Conservation (phyloP, 2,329 filamentous ascomycete species). For the Didymella pinodella region DNA sequence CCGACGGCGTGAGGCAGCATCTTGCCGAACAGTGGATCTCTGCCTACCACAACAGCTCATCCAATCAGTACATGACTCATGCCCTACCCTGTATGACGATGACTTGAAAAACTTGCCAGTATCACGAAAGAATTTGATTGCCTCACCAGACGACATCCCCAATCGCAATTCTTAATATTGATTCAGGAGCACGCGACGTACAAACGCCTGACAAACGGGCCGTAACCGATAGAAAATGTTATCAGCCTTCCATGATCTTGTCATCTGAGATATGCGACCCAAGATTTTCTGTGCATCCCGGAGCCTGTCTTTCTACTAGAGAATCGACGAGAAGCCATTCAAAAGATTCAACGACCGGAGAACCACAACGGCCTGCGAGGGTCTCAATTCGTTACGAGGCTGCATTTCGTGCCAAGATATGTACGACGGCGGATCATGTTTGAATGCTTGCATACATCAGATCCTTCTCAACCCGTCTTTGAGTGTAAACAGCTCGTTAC, state of each 20-base stretch:
- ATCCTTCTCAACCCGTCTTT: too few relatives aligned
- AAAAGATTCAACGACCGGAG: too few relatives aligned
- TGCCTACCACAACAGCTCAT: background rate
- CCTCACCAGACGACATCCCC: background rate
- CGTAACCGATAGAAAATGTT: background rate
- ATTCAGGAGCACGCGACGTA: background rate
- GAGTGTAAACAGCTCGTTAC: too few relatives aligned
- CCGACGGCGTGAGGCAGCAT: slow-evolving; percentile 11
- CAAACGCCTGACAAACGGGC: background rate
- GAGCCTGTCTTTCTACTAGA: too few relatives aligned
- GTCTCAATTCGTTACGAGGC: too few relatives aligned
- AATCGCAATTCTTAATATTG: background rate
- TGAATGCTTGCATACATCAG: too few relatives aligned
- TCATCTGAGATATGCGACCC: background rate
- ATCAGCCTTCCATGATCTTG: background rate
- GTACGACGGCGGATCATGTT: too few relatives aligned
- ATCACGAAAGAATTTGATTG: background rate
- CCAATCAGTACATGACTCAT: slow-evolving; percentile 1
- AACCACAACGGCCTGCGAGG: too few relatives aligned
- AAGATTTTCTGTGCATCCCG: too few relatives aligned
- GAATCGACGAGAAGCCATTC: too few relatives aligned
- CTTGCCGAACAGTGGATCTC: slow-evolving; percentile 18
- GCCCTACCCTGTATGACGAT: background rate
- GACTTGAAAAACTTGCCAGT: background rate
- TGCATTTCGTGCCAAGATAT: too few relatives aligned